A percentile compares a stretch with the other conserved stretches of the same genome.
Conservation (phyloP, 225 moss, liverwort and hornwort species). For the Pseudoscleropodium purum region DNA sequence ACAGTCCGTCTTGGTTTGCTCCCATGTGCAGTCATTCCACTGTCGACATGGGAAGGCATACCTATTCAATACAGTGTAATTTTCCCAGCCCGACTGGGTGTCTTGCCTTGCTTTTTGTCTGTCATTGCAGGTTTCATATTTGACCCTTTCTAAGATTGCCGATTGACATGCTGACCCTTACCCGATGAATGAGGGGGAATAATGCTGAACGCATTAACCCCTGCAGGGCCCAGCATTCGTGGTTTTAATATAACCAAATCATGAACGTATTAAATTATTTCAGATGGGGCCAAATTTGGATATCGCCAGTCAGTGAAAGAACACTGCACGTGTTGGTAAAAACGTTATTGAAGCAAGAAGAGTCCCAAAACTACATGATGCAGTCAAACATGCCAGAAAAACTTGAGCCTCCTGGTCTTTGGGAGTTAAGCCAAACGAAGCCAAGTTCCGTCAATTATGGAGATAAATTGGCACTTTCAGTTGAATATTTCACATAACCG, state of each 20-base stretch:
- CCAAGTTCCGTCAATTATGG: not conserved
- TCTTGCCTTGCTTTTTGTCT: constrained; percentile 2
- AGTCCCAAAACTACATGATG: not conserved
- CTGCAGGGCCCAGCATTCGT: not conserved
- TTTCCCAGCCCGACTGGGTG: not conserved
- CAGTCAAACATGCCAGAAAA: not conserved
- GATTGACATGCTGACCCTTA: not conserved
- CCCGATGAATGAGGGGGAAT: not conserved
- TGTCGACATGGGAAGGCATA: constrained; percentile 96
- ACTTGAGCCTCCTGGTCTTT: not conserved
- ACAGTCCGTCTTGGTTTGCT: not conserved
- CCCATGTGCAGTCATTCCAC: constrained; percentile 64
- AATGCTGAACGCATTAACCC: not conserved
- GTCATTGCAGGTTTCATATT: not conserved
- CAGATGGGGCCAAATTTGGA: not conserved
- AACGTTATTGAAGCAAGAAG: not conserved
- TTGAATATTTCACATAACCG: not conserved
- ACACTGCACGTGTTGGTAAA: not conserved
- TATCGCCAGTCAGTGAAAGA: not conserved
- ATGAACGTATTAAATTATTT: not conserved
- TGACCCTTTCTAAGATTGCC: not conserved
- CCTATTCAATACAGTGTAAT: constrained; percentile 96
- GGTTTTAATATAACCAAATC: not conserved
- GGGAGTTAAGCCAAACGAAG: not conserved
- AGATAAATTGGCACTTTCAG: not conserved